phyloP scores from a whole-genome alignment of 352 stramenopile species.

The Aphanomyces astaci region DNA sequence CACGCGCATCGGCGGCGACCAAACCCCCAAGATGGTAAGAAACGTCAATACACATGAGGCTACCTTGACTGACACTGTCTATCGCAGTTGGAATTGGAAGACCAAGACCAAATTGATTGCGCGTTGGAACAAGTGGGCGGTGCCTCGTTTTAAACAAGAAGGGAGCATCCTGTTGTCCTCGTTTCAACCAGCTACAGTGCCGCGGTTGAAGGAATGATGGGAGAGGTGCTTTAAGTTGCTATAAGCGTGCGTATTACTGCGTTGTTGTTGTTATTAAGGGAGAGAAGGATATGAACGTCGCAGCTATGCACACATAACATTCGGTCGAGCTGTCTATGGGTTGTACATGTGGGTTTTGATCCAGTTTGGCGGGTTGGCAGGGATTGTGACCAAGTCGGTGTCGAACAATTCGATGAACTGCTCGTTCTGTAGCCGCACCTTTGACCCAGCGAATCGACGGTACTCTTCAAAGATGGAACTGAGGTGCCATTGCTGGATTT shows the following conservation, averaged over 20 bases:
- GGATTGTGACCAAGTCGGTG: slow-evolving; percentile 85
- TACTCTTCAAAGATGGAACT: slow-evolving; percentile 92
- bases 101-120: slow-evolving; percentile 98
- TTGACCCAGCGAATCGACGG: slow-evolving; percentile 81
- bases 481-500: slow-evolving; percentile 90
- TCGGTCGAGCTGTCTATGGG: too few species aligned
- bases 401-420: slow-evolving; percentile 94
- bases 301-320: too few species aligned
- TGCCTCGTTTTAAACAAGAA: slow-evolving; percentile 22
- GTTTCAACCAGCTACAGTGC: background rate
- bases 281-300: background rate
- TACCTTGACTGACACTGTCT: background rate
- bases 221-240: background rate
- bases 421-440: slow-evolving; percentile 88
- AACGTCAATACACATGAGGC: background rate
- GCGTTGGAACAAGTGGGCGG: slow-evolving; percentile 87
- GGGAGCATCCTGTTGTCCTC: background rate
- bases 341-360: slow-evolving; percentile 19
- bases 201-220: background rate
- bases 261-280: background rate
- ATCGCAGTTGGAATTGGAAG: slow-evolving; percentile 92
- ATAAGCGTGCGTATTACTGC: slow-evolving; percentile 13
- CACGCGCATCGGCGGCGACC: slow-evolving; percentile 89
- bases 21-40: slow-evolving; percentile 89
- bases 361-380: slow-evolving; percentile 63